Evolutionary conservation across 805 yeast species (phyloP), one percentile per base, ranked within the genome.

Genomic region (Candida adriatica): DNA sequence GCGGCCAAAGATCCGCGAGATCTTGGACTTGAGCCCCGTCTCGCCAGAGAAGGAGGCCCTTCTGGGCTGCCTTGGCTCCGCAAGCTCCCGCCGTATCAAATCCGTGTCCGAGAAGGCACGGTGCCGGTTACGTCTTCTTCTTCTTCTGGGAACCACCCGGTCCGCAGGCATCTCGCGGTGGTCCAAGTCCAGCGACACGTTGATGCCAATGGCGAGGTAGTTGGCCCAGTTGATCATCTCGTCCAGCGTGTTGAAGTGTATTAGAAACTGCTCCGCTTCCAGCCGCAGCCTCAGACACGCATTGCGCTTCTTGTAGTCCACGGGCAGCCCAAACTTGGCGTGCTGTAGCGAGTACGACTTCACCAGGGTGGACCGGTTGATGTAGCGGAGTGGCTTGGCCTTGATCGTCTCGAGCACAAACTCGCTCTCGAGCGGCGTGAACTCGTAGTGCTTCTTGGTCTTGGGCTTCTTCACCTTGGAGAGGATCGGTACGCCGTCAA

Each of bases 311-410:
- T 68, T 70, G 56, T 86, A 86, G 56, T 90, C 98, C 2, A 74
- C 65, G 0, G 97, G 96, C 10, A 86, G 61, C 0, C 98, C 98
- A 27, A 84, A 59, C 46, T 69, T 76, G 9, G 92, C 88, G 57
- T 79, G 78, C 56, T 92, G 97, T 23, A 90, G 64, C 2, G 95
- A 76, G 55, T 75, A 88, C 0, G 86, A 72, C 41, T 78, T 66
- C n/a, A 70, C 45, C 18, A 81, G 51, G 30, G 55, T 66, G 1
- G 29, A 13, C 1, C 37, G 25, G 1, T 36, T 33, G 0, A 47
- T 35, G 18, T 43, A 45, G 20, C 38, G 29, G 1, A 22, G 8
- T 6, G 46, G 46, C n/a, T 36, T 38, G 10, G 30, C 31, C 8
- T 18, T 31, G 16, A 50, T 31, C 4, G 43, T 36, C 10, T 43